Conservation (phyloP, 345 rosid species). For the Corymbia maculata region DNA sequence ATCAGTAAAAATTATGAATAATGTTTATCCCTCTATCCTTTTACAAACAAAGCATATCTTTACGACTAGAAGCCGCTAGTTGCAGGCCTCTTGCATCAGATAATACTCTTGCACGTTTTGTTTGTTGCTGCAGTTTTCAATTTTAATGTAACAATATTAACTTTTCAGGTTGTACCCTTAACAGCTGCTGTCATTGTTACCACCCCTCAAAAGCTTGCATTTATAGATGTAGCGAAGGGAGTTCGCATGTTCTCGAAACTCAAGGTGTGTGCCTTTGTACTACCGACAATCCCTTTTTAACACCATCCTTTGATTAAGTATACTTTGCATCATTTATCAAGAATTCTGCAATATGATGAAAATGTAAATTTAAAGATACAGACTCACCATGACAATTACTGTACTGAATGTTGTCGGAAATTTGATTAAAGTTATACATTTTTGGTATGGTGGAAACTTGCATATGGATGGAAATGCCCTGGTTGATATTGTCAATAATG, state of each 20-base stretch:
- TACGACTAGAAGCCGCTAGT: not conserved
- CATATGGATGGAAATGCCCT: not conserved
- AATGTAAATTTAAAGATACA: not conserved
- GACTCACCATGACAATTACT: not conserved
- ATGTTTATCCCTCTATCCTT: not conserved
- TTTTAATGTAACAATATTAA: not conserved
- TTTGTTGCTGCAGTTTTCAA: not conserved
- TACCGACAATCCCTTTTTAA: not conserved
- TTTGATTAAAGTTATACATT: not conserved
- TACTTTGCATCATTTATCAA: not conserved
- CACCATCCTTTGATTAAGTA: not conserved
- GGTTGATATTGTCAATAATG: not conserved
- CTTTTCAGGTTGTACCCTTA: slow-evolving; percentile 76
- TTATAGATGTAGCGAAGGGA: slow-evolving; percentile 96
- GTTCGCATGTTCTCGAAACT: slow-evolving; percentile 97
- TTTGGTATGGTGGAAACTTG: not conserved
- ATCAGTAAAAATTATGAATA: not conserved
- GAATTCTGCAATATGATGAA: not conserved
- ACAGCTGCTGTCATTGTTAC: slow-evolving; percentile 97
- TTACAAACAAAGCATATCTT: not conserved
- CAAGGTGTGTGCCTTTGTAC: slow-evolving; percentile 40
- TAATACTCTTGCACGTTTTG: not conserved
- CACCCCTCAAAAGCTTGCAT: slow-evolving; percentile 93
- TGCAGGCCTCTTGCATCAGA: not conserved
- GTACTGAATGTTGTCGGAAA: not conserved